Percentiles rank a stretch among this genome's conserved stretches.
Evolutionary conservation across 2,329 filamentous ascomycete species (phyloP).

Genomic region (Epichloe baconii): DNA sequence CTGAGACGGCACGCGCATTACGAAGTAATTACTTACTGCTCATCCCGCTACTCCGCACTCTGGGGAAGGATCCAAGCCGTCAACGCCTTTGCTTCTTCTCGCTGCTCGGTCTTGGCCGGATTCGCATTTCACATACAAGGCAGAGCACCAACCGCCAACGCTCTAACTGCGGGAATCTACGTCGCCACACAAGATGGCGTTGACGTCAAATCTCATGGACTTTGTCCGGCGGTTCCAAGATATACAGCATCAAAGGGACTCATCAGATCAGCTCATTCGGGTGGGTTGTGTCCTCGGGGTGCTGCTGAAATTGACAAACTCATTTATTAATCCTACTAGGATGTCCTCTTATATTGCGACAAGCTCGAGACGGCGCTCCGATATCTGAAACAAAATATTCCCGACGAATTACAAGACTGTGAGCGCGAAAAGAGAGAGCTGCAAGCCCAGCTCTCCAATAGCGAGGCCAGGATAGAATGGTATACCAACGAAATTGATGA

Average conservation of each 20-base stretch:
- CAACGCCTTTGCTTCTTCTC: too few species aligned
- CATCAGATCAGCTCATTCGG: slow-evolving; percentile 33
- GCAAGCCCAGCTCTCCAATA: slow-evolving; percentile 31
- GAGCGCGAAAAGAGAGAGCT: slow-evolving; percentile 39
- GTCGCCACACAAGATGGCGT: slow-evolving; percentile 10
- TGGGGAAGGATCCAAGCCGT: too few species aligned
- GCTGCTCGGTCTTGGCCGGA: too few species aligned
- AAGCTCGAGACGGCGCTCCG: slow-evolving; percentile 28
- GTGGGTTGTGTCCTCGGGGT: slow-evolving; percentile 14
- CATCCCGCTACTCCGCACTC: too few species aligned
- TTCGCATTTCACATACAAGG: not conserved
- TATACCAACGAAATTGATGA: slow-evolving; percentile 26
- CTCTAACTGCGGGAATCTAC: not conserved
- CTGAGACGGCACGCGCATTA: too few species aligned
- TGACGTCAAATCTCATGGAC: slow-evolving; percentile 23
- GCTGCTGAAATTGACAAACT: not conserved
- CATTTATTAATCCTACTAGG: slow-evolving; percentile 10
- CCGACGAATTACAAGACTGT: slow-evolving; percentile 27
- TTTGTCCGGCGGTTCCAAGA: slow-evolving; percentile 35
- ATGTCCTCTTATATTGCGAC: slow-evolving; percentile 23
- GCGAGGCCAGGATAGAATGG: slow-evolving; percentile 23
- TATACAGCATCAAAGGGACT: slow-evolving; percentile 28
- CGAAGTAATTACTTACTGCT: too few species aligned
- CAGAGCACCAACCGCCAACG: not conserved
- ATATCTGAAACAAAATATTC: slow-evolving; percentile 30